phyloP scores from a whole-genome alignment of 192 early-diverging fungal species.

The Irineochytrium annulatum region DNA sequence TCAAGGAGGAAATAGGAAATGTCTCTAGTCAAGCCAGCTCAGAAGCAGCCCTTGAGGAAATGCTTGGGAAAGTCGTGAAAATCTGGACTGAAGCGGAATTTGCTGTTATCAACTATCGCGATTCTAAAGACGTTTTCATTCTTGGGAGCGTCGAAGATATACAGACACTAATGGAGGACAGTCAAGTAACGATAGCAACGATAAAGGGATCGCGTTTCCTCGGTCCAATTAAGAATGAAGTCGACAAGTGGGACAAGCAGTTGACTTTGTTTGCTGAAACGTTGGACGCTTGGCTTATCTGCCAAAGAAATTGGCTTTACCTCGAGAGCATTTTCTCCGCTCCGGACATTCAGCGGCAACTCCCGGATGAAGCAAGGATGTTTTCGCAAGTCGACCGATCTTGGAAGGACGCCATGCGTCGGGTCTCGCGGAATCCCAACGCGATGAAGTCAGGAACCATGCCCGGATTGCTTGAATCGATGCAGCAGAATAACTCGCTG shows the following conservation, averaged over 20 bases:
- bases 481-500: constrained; percentile 56
- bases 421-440: constrained; percentile 56
- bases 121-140: constrained; percentile 61
- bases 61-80: constrained; percentile 53
- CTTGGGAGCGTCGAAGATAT: constrained; percentile 58
- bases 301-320: constrained; percentile 61
- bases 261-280: constrained; percentile 56
- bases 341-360: constrained; percentile 59
- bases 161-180: constrained; percentile 56
- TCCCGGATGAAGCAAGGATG: constrained; percentile 63
- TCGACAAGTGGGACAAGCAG: constrained; percentile 57
- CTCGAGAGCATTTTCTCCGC: constrained; percentile 60
- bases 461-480: constrained; percentile 52
- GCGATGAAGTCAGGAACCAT: constrained; percentile 59
- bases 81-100: constrained; percentile 59
- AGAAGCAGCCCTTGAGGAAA: constrained; percentile 60
- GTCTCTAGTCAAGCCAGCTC: constrained; percentile 53
- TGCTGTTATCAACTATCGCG: constrained; percentile 47
- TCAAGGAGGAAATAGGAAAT: constrained; percentile 56
- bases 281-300: constrained; percentile 53
- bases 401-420: constrained; percentile 62
- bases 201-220: constrained; percentile 57
- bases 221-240: constrained; percentile 56
- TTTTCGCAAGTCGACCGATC: constrained; percentile 55
- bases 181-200: constrained; percentile 58